These are phyloP conservation scores for Flaveria bidentis DNA, from an alignment of 129 eudicot species.

Conservation along the genomic window DNA sequence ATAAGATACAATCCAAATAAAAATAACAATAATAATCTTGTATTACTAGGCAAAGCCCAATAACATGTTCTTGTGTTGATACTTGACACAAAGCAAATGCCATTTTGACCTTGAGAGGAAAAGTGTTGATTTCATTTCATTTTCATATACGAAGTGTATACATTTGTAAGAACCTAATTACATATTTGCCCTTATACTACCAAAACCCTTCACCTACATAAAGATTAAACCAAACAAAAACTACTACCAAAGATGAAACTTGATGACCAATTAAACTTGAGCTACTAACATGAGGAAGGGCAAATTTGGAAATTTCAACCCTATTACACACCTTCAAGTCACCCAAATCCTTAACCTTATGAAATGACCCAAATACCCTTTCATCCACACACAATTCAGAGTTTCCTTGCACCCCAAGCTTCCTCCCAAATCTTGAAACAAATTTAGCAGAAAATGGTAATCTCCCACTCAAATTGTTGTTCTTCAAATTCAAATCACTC, in stretches of 20 bases:
- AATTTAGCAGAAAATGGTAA: conserved; percentile 57
- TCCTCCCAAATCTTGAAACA: conserved; percentile 46
- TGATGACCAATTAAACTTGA: conserved; percentile 1
- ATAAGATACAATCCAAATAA: no score
- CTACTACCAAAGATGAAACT: conserved; percentile 27
- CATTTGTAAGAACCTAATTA: conserved; percentile 31
- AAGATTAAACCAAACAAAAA: conserved; percentile 30
- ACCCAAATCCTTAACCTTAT: conserved; percentile 36
- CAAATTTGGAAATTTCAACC: conserved; percentile 40
- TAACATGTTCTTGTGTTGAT: no score
- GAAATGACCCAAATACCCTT: conserved; percentile 33
- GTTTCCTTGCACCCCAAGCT: conserved; percentile 70
- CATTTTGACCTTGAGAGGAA: neutral
- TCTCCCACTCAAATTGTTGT: conserved; percentile 71
- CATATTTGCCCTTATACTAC: conserved; percentile 24
- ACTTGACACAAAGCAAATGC: no score
- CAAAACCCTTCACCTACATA: conserved; percentile 8
- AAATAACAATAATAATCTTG: no score
- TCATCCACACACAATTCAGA: conserved; percentile 59
- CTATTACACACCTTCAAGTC: conserved; percentile 47
- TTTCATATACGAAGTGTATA: conserved; percentile 31
- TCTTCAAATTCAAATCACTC: conserved; percentile 62
- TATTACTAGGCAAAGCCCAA: no score
- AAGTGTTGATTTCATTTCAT: conserved; percentile 33
- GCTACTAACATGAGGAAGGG: conserved; percentile 36